Conservation (phyloP, 2,329 filamentous ascomycete genomes). For the Tolypocladium pustulatum region DNA sequence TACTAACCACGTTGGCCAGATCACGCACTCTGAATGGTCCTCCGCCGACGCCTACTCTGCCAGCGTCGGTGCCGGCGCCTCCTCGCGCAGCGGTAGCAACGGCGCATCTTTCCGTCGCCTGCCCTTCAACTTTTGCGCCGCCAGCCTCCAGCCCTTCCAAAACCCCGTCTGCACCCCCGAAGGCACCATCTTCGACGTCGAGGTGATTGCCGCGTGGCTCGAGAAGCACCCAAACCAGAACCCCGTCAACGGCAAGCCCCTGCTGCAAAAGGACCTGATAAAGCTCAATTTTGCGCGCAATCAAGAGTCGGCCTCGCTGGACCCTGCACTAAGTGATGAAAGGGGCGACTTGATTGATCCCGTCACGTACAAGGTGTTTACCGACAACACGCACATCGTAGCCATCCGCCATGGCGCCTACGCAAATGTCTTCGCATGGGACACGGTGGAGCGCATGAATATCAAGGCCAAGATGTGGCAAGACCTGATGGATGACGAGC, state of each 20-base stretch:
- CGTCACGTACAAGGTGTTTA: conserved; percentile 95
- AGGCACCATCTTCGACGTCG: conserved; percentile 89
- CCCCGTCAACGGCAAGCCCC: conserved; percentile 69
- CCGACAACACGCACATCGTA: conserved; percentile 95
- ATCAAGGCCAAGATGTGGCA: conserved; percentile 95
- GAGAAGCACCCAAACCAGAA: conserved; percentile 82
- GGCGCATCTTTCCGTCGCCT: conserved; percentile 68
- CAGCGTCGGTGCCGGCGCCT: conserved; percentile 59
- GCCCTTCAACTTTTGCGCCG: conserved; percentile 96
- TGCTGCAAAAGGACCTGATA: conserved; percentile 76
- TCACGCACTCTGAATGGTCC: conserved; percentile 97
- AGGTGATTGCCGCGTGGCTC: conserved; percentile 88
- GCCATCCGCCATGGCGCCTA: conserved; percentile 70
- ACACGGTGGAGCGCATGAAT: conserved; percentile 90
- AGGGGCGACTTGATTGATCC: conserved; percentile 84
- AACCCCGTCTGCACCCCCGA: conserved; percentile 84
- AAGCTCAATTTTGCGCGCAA: conserved; percentile 89
- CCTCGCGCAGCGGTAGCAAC: conserved; percentile 35
- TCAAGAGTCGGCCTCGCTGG: conserved; percentile 50
- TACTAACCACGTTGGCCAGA: conserved; percentile 27
- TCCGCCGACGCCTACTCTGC: conserved; percentile 82
- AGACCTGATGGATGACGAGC: conserved; percentile 77
- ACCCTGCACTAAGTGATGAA: conserved; percentile 37
- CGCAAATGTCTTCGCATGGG: conserved; percentile 93
- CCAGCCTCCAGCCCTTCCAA: conserved; percentile 88